A percentile compares a stretch with the other conserved stretches of the same genome.
phyloP scores from a whole-genome alignment of 805 yeast genomes.

The Wickerhamomyces chaumierensis region DNA sequence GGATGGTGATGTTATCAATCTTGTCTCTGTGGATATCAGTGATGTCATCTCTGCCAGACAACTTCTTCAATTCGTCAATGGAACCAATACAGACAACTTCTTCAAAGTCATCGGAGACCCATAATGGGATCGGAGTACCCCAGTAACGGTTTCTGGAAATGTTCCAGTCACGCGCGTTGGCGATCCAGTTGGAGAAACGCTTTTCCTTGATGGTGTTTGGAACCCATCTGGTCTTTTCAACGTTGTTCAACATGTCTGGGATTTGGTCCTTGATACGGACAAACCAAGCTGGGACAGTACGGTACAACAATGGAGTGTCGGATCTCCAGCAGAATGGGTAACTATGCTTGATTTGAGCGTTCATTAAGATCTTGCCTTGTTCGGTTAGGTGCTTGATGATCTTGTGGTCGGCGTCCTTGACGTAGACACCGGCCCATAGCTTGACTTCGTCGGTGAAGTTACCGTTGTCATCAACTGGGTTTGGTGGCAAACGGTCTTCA shows the following conservation, averaged over 20 bases:
- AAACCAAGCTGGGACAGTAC: conserved; percentile 98
- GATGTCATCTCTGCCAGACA: conserved; percentile 73
- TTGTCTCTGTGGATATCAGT: conserved; percentile 90
- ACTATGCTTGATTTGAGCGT: conserved; percentile 83
- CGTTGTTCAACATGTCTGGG: conserved; percentile 81
- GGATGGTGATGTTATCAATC: conserved; percentile 87
- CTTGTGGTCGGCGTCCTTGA: conserved; percentile 89
- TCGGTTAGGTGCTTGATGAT: conserved; percentile 80
- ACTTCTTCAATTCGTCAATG: conserved; percentile 70
- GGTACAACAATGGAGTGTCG: conserved; percentile 91
- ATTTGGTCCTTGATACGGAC: conserved; percentile 80
- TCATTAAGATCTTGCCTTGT: conserved; percentile 61
- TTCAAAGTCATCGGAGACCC: conserved; percentile 91
- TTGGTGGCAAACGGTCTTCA: conserved; percentile 68
- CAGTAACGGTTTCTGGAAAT: conserved; percentile 96
- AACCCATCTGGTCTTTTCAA: conserved; percentile 88
- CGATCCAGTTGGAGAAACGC: conserved; percentile 95
- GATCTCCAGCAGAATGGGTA: conserved; percentile 99
- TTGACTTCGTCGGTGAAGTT: conserved; percentile 64
- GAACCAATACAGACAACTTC: conserved; percentile 94
- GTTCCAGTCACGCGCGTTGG: conserved; percentile 99
- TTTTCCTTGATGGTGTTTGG: conserved; percentile 85
- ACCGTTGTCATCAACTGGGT: conserved; percentile 93
- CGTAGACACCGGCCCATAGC: conserved; percentile 73
- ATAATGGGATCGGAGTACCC: conserved; percentile 98